Conservation (phyloP, 225 moss, liverwort and hornwort species). For the Marchantia paleacea region DNA sequence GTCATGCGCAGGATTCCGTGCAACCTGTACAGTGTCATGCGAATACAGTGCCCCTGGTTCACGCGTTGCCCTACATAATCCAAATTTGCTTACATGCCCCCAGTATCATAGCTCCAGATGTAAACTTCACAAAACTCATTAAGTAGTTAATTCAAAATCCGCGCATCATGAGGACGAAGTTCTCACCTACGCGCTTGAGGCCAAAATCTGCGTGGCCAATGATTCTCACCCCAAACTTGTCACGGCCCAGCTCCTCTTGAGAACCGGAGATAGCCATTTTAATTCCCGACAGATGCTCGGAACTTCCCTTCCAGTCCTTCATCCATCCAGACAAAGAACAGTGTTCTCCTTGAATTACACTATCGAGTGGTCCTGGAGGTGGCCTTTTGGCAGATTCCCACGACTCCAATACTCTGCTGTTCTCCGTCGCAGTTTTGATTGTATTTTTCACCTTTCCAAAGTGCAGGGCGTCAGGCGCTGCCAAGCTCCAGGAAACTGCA, state of each 20-base stretch:
- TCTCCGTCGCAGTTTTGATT: background rate
- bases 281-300: slow-evolving; percentile 40
- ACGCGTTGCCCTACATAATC: background rate
- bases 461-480: slow-evolving; percentile 41
- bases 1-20: background rate
- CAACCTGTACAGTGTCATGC: slow-evolving; percentile 1
- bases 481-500: slow-evolving; percentile 51
- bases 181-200: slow-evolving; percentile 55
- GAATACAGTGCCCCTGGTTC: background rate
- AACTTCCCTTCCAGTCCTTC: slow-evolving; percentile 47
- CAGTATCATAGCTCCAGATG: background rate
- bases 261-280: slow-evolving; percentile 40
- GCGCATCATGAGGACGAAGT: background rate
- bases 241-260: slow-evolving; percentile 42
- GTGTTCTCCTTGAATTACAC: slow-evolving; percentile 40
- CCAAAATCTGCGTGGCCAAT: slow-evolving; percentile 57
- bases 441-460: background rate
- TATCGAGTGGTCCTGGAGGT: slow-evolving; percentile 22
- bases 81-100: background rate
- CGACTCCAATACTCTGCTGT: background rate
- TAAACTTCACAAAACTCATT: background rate
- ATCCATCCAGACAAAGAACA: slow-evolving; percentile 45
- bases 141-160: background rate
- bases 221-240: slow-evolving; percentile 44
- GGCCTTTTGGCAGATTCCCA: slow-evolving; percentile 12